These are phyloP conservation scores for Fonsecaea nubica DNA, from an alignment of 2,329 filamentous ascomycete genomes.

Conservation along the genomic window DNA sequence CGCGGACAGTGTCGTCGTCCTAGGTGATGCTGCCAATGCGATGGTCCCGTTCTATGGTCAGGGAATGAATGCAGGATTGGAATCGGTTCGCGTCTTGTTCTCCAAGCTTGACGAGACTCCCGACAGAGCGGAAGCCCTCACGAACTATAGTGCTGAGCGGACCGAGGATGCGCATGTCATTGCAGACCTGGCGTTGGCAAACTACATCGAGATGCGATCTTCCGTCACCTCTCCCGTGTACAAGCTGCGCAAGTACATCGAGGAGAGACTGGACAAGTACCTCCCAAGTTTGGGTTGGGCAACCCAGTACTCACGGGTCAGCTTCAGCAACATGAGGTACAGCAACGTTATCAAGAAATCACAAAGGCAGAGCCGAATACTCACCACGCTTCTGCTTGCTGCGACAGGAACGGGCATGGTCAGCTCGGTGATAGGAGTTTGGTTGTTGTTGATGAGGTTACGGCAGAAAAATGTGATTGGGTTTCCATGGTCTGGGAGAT, in stretches of 20 bases:
- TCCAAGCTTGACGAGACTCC: slow-evolving; percentile 71
- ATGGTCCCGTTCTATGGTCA: slow-evolving; percentile 99
- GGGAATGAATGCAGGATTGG: slow-evolving; percentile 95
- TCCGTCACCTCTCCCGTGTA: slow-evolving; percentile 81
- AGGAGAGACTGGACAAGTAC: slow-evolving; percentile 80
- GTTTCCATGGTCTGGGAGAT: slow-evolving; percentile 17
- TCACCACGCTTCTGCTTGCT: slow-evolving; percentile 45
- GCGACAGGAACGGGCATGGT: slow-evolving; percentile 14
- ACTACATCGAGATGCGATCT: slow-evolving; percentile 92
- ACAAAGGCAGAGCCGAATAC: slow-evolving; percentile 69
- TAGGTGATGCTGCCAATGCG: slow-evolving; percentile 94
- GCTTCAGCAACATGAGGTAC: slow-evolving; percentile 92
- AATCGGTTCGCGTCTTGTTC: slow-evolving; percentile 91
- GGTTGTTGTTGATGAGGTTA: slow-evolving; percentile 19
- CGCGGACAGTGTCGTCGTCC: slow-evolving; percentile 75
- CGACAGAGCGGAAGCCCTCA: slow-evolving; percentile 60
- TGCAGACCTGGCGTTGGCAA: slow-evolving; percentile 87
- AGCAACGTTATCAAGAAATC: slow-evolving; percentile 77
- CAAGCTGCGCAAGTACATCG: slow-evolving; percentile 79
- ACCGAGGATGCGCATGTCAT: slow-evolving; percentile 84
- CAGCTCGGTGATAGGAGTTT: slow-evolving; percentile 19
- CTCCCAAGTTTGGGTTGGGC: slow-evolving; percentile 82
- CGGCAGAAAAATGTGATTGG: slow-evolving; percentile 8
- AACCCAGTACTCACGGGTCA: slow-evolving; percentile 90
- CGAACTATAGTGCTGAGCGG: slow-evolving; percentile 76